Base-by-base conservation (phyloP, 2,329 filamentous ascomycete species). In the Stachybotrys elegans region DNA sequence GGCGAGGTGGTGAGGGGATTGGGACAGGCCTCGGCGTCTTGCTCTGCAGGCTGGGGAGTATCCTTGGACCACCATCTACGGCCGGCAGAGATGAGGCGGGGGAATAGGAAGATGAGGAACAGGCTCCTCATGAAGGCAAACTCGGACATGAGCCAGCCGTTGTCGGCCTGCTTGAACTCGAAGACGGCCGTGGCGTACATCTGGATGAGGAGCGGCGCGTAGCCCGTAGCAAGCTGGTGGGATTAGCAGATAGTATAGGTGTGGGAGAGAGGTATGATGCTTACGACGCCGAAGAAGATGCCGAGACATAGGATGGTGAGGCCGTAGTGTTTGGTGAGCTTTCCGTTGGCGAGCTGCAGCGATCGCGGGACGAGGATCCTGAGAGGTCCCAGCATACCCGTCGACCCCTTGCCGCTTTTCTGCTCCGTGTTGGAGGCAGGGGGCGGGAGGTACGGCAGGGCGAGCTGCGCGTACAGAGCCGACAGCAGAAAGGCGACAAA, bases 251-350 rank as follows among this genome's bases (percentile, higher is more conserved):
- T 20, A 37, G 35, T 17, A 6, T n/a, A n/a, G n/a, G n/a, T n/a
- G n/a, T n/a, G n/a, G n/a, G n/a, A n/a, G n/a, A n/a, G n/a, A n/a
- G n/a, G 20, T 20, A 23, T 6, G 12, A 22, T 25, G 67, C 71
- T 55, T 57, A 77, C 73, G 0, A 87, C 81, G 0, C 79, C 83
- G 1, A 84, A 62, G 46, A 86, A 88, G 3, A 85, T 81, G 2
- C 84, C 84, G 1, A 71, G 63, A 17, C 80, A 83, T 4, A 88
- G 72, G 2, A 86, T 75, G 4, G 84, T 61, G 0, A 84, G 72
- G 2, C 84, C 83, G 20, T 79, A 79, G 49, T 86, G 79, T 16
- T 63, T 78, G 40, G 62, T 66, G 5, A 73, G 53, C 2, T 63
- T 65, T 1, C 83, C 83, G 40, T 72, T 69, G 1, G 55, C 52